phyloP scores from a whole-genome alignment of 2,329 filamentous ascomycete genomes.

The Phaeosphaeriaceae sp. region DNA sequence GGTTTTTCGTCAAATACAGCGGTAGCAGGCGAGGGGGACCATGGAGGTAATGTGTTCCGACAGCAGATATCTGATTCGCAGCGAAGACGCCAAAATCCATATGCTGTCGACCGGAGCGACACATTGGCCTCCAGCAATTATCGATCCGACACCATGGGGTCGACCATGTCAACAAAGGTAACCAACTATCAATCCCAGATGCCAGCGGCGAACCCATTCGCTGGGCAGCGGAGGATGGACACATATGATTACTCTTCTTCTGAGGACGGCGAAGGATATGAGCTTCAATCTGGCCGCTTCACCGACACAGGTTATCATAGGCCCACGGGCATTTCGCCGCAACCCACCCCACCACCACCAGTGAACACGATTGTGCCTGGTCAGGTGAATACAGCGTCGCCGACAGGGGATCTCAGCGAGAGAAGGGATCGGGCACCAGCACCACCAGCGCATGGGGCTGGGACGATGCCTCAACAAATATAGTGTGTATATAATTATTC shows the following conservation, averaged over 20 bases:
- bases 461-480: slow-evolving; percentile 38
- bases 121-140: slow-evolving; percentile 39
- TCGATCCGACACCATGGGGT: slow-evolving; percentile 29
- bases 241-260: slow-evolving; percentile 49
- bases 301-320: slow-evolving; percentile 47
- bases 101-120: slow-evolving; percentile 41
- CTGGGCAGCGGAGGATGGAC: slow-evolving; percentile 38
- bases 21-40: slow-evolving; percentile 22
- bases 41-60: slow-evolving; percentile 46
- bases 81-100: slow-evolving; percentile 40
- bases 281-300: slow-evolving; percentile 42
- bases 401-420: slow-evolving; percentile 40
- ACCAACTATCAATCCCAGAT: slow-evolving; percentile 42
- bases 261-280: slow-evolving; percentile 47
- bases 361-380: slow-evolving; percentile 17
- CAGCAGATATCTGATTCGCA: slow-evolving; percentile 48
- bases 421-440: slow-evolving; percentile 30
- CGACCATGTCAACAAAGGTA: slow-evolving; percentile 39
- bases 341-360: slow-evolving; percentile 41
- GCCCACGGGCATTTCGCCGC: slow-evolving; percentile 36
- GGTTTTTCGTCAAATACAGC: slow-evolving; percentile 36
- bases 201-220: slow-evolving; percentile 43
- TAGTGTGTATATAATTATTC: slow-evolving; percentile 9
- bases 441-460: slow-evolving; percentile 38
- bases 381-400: slow-evolving; percentile 16